A percentile compares a stretch with the other conserved stretches of the same genome.
phyloP scores from a whole-genome alignment of 1,284 basidiomycete species.

The Neotropicomus parvogracilis region DNA sequence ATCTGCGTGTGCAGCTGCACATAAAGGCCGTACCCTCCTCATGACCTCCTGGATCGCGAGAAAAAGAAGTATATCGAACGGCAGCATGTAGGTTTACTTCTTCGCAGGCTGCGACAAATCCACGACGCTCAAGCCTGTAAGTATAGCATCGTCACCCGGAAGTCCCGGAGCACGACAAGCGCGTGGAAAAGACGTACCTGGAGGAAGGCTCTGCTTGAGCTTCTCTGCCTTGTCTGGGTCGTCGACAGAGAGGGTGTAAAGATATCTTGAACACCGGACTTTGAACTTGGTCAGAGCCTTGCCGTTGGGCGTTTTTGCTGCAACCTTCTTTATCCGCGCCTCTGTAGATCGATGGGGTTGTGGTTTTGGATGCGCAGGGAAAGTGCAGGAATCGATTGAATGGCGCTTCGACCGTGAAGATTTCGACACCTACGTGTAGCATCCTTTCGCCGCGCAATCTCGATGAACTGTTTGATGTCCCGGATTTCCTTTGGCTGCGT shows the following conservation, averaged over 20 bases:
- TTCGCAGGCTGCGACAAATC: slow-evolving; percentile 64
- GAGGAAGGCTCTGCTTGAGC: slow-evolving; percentile 93
- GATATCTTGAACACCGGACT: slow-evolving; percentile 94
- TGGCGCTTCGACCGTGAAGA: slow-evolving; percentile 17
- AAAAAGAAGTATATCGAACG: neutral
- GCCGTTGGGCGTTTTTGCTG: slow-evolving; percentile 62
- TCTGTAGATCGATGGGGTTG: slow-evolving; percentile 45
- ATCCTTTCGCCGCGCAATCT: slow-evolving; percentile 90
- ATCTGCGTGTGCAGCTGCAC: slow-evolving; percentile 4
- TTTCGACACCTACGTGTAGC: slow-evolving; percentile 55
- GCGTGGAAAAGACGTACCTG: slow-evolving; percentile 59
- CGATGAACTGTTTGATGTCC: slow-evolving; percentile 99
- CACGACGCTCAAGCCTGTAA: slow-evolving; percentile 56
- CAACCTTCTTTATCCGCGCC: slow-evolving; percentile 94
- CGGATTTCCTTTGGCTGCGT: slow-evolving; percentile 92
- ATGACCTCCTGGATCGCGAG: neutral
- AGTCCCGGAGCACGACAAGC: neutral
- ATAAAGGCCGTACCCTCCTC: neutral
- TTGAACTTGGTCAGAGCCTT: slow-evolving; percentile 97
- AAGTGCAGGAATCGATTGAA: neutral
- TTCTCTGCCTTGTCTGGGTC: slow-evolving; percentile 99
- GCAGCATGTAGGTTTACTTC: slow-evolving; percentile 49
- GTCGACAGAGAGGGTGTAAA: slow-evolving; percentile 95
- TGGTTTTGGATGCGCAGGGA: neutral
- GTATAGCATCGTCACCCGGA: neutral